Evolutionary conservation across 768 basidiomycete genomes (phyloP), one percentile per base, ranked within the genome.

Genomic region (Erythrobasidium yunnanense): DNA sequence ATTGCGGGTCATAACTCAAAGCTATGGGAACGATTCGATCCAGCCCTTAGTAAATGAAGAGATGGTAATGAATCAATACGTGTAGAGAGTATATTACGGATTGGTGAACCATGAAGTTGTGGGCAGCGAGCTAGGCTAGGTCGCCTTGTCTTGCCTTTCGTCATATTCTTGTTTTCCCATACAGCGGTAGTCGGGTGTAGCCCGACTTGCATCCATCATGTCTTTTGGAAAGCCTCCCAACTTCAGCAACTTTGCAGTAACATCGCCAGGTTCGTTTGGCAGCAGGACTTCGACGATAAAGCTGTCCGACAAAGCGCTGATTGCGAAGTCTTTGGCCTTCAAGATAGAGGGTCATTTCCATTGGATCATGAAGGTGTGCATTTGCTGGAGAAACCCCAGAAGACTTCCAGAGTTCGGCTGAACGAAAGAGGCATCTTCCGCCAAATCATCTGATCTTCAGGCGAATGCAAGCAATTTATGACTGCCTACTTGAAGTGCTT

Each of bases 351-450:
- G 1, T 68, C 67, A 18, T 79, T 79, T 60, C 78, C 78, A 20
- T 71, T 79, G 4, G 78, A 79, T 68, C 78, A 79, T 50, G 78
- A 79, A 55, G 78, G 78, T 77, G 62, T 32, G 47, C n/a, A n/a
- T 42, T 11, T 42, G 38, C n/a, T n/a, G 38, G 38, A 42, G 38
- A 42, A 42, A 42, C 38, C 11, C 38, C 38, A 42, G 11, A 42
- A 11, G 11, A n/a, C 11, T n/a, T 8, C 17, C 32, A 22, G 8
- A 29, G 23, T 20, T 23, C 23, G 33, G 4, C 23, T n/a, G n/a
- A n/a, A n/a, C n/a, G n/a, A 57, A 42, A 3, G 6, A 11, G 32
- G 17, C 23, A 38, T 38, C 54, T 7, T 32, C 20, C 25, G 25
- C n/a, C 35, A 32, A 23, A 17, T 38, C 11, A 11, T 4, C 8